Percentiles rank a stretch among this genome's conserved stretches.
Conservation (phyloP, 1,139 yeast genomes). For the Pichia sp. region DNA sequence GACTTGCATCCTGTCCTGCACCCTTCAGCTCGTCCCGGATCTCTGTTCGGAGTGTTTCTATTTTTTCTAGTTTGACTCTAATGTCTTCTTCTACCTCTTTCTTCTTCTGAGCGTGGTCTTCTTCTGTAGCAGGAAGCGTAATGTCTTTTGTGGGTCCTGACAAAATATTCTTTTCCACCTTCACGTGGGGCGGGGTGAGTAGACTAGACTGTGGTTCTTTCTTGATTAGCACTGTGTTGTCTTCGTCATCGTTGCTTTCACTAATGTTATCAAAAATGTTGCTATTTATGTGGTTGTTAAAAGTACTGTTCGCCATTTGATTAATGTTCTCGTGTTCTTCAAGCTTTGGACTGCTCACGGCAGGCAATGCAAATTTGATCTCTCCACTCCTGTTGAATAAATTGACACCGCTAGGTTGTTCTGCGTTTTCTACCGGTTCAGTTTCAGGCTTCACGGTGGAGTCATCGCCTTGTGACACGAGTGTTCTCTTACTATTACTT, state of each 20-base stretch:
- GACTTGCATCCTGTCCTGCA: neutral
- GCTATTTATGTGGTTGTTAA: neutral
- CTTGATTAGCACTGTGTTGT: neutral
- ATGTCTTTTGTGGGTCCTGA: constrained; percentile 2
- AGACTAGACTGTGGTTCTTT: neutral
- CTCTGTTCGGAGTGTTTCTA: constrained; percentile 1
- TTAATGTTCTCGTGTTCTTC: neutral
- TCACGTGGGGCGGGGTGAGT: neutral
- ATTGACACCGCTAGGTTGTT: neutral
- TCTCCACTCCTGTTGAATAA: constrained; percentile 10
- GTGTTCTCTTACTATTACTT: neutral
- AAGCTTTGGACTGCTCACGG: neutral
- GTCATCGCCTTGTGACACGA: neutral
- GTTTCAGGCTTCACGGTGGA: neutral
- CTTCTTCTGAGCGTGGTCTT: neutral
- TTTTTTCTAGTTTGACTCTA: constrained; percentile 6
- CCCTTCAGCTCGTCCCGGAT: constrained; percentile 6
- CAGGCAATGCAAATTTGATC: constrained; percentile 7
- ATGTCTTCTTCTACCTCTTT: constrained; percentile 5
- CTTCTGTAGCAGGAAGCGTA: neutral
- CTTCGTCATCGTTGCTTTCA: neutral
- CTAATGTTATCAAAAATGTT: neutral
- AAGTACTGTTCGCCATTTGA: constrained; percentile 12
- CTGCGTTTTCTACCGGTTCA: neutral
- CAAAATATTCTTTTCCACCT: neutral